Percentiles rank a stretch among this genome's conserved stretches.
Conservation (phyloP, 495 filamentous ascomycete species). For the Daldinia bambusicola region DNA sequence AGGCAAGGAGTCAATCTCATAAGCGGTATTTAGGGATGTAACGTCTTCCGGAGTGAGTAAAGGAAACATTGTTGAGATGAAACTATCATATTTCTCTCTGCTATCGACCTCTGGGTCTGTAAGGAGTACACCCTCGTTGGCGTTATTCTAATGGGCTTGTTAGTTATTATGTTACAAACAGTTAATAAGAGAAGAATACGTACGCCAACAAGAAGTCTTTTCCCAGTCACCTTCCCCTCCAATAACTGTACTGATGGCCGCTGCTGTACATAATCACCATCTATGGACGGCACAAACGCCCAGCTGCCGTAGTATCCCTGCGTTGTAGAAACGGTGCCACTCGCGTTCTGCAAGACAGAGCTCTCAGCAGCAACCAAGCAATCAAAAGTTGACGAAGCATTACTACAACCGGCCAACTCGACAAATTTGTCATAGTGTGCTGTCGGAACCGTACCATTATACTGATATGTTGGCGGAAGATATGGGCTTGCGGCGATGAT, state of each 20-base stretch:
- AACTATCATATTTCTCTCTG: slow-evolving; percentile 28
- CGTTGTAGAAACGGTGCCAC: slow-evolving; percentile 49
- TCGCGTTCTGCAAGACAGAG: slow-evolving; percentile 65
- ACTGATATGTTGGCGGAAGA: slow-evolving; percentile 44
- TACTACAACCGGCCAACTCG: slow-evolving; percentile 59
- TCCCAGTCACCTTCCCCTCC: slow-evolving; percentile 52
- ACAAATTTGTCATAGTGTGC: slow-evolving; percentile 66
- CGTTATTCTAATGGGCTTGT: slow-evolving; percentile 39
- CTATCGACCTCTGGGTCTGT: slow-evolving; percentile 37
- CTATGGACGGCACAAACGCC: slow-evolving; percentile 71
- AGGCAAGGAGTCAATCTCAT: slow-evolving; percentile 32
- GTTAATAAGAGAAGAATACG: background rate
- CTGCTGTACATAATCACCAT: slow-evolving; percentile 66
- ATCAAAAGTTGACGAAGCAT: slow-evolving; percentile 38
- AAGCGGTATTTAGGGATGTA: slow-evolving; percentile 19
- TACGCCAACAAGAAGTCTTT: slow-evolving; percentile 43
- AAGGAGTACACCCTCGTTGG: slow-evolving; percentile 46
- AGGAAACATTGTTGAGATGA: slow-evolving; percentile 36
- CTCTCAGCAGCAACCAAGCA: slow-evolving; percentile 55
- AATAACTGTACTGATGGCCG: slow-evolving; percentile 64
- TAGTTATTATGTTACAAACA: slow-evolving; percentile 3
- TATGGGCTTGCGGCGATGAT: slow-evolving; percentile 38
- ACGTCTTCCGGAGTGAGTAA: slow-evolving; percentile 41
- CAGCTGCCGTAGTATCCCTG: slow-evolving; percentile 58
- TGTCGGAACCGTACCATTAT: slow-evolving; percentile 60